phyloP scores from a whole-genome alignment of 441 rosid species.

The Bruguiera hainesii region DNA sequence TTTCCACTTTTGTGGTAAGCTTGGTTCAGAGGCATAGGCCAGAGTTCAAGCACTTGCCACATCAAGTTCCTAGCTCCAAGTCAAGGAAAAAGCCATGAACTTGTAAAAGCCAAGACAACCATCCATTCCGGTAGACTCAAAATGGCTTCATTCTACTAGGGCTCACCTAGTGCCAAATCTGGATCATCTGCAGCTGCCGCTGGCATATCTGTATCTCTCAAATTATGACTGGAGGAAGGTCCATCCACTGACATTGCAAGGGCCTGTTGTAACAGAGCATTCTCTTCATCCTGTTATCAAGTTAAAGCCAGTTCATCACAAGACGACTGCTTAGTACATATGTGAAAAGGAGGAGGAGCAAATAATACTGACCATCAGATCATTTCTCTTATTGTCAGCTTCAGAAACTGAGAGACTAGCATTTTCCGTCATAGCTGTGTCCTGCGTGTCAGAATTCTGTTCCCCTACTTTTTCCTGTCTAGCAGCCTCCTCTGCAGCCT shows the following conservation, averaged over 20 bases:
- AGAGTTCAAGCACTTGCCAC: not conserved
- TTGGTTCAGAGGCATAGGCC: no score
- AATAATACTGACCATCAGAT: slow-evolving; percentile 33
- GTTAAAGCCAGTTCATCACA: slow-evolving; percentile 7
- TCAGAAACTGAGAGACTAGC: slow-evolving; percentile 14
- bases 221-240: slow-evolving; percentile 37
- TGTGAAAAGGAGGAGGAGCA: not conserved
- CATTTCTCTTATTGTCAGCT: slow-evolving; percentile 35
- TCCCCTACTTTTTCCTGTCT: slow-evolving; percentile 52
- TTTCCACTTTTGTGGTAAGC: not conserved
- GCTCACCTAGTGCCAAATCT: slow-evolving; percentile 50
- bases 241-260: slow-evolving; percentile 62
- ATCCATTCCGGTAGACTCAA: not conserved
- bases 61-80: not conserved
- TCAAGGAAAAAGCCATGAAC: not conserved
- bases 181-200: slow-evolving; percentile 52
- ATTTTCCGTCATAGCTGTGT: slow-evolving; percentile 35
- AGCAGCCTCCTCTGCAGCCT: slow-evolving; percentile 61
- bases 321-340: not conserved
- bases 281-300: slow-evolving; percentile 41
- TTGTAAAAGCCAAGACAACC: not conserved
- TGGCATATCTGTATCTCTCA: slow-evolving; percentile 48
- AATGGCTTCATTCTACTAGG: not conserved
- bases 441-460: slow-evolving; percentile 46
- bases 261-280: slow-evolving; percentile 47